Base-by-base conservation (phyloP, 345 rosid genomes). In the Populus tremula region DNA sequence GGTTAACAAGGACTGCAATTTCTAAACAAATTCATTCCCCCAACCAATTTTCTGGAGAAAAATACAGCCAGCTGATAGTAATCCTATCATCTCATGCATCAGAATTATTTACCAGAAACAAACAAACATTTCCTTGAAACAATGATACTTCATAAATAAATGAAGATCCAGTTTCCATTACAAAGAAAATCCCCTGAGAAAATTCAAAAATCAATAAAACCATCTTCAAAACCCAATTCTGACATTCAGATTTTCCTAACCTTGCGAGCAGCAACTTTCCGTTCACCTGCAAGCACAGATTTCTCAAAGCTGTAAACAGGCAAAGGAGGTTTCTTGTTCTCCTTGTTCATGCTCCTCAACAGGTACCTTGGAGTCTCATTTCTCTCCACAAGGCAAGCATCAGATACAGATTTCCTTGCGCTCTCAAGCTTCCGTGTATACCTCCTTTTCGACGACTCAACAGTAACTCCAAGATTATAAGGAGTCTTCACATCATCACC, bases 301-400 rank as follows among this genome's bases (percentile, higher is more conserved):
- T 71, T 85, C 72, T 79, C 84, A 27, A 14, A 71, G 41, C 27
- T 38, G 71, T 76, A 74, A 20, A 82, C 36, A 43, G 90, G 84
- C 73, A 87, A 59, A 2, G 96, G 89, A 56, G 93, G 93, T 75
- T 90, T 93, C 85, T 82, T 89, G 81, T 84, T 93, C 81, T 87
- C 98, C 71, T 91, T 91, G n/a, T 81, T 81, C 87, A 87, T 86
- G 79, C 99, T 93, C 82, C 97, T 92, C 74, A 95, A 80, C 71
- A 85, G 39, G 69, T 95, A 95, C 85, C 98, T 84, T 0, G 97
- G 94, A 68, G 73, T 70, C 36, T 79, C 84, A 25, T 65, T 87
- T 76, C 74, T 81, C 64, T 83, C 91, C 70, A 78, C 85, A 2
- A 88, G 83, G 71, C 77, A 89, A 13, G 85, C 91, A 67, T 81